These are phyloP conservation scores for Penstemon barbatus DNA, from an alignment of 257 asterid species.

Conservation along the genomic window DNA sequence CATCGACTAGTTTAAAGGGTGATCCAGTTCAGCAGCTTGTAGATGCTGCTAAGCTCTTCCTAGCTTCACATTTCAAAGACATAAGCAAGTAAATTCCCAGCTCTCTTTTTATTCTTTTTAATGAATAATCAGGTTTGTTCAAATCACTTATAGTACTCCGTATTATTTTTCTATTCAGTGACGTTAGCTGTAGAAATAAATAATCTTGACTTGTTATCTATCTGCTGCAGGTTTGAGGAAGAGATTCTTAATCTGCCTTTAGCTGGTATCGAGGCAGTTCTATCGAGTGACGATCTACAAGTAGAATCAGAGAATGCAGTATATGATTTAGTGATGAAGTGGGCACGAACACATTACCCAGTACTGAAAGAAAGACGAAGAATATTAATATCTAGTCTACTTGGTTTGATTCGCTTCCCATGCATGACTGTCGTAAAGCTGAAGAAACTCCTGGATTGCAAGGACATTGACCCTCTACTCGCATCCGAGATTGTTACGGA, in stretches of 20 bases:
- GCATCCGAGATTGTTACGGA: conserved; percentile 73
- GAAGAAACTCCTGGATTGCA: conserved; percentile 69
- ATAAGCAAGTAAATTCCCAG: no score
- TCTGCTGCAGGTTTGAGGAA: conserved; percentile 61
- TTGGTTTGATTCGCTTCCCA: conserved; percentile 79
- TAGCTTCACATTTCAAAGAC: not conserved
- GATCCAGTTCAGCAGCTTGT: not conserved
- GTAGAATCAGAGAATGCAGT: conserved; percentile 94
- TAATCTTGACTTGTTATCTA: no score
- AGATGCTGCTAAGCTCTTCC: not conserved
- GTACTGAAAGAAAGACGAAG: conserved; percentile 67
- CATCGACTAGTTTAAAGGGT: no score
- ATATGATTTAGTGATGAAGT: conserved; percentile 75
- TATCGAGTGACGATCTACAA: conserved; percentile 85
- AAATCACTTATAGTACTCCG: no score
- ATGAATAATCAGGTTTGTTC: no score
- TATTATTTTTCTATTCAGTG: no score
- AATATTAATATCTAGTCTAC: conserved; percentile 53
- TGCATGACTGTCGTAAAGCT: conserved; percentile 79
- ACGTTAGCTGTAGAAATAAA: no score
- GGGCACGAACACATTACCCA: conserved; percentile 69
- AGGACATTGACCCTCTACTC: conserved; percentile 66
- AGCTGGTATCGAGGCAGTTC: conserved; percentile 83
- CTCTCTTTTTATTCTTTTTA: no score
- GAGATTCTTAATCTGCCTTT: conserved; percentile 83